Evolutionary conservation across 1,284 basidiomycete species (phyloP).

Genomic region (Phylloboletellus chloephorus): DNA sequence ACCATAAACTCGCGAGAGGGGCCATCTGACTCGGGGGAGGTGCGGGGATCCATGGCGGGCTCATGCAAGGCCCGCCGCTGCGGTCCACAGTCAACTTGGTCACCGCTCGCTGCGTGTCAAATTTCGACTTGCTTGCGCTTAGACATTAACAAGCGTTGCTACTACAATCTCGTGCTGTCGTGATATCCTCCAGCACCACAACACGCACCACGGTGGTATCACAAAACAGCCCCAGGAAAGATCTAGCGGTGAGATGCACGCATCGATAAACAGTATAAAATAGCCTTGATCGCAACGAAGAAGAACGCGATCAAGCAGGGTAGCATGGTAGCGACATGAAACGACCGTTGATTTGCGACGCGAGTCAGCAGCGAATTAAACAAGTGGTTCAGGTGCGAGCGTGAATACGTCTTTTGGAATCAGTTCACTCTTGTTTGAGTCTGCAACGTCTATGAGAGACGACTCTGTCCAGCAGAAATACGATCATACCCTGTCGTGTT

Average conservation of each 20-base stretch:
- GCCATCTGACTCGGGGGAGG: slow-evolving; percentile 4
- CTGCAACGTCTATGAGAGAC: slow-evolving; percentile 13
- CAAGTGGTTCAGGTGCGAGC: slow-evolving; percentile 4
- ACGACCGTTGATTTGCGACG: slow-evolving; percentile 11
- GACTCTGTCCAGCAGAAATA: neutral
- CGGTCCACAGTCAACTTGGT: too few relatives aligned
- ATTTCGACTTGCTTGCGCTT: too few relatives aligned
- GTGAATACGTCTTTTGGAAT: neutral
- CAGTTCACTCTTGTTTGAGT: slow-evolving; percentile 23
- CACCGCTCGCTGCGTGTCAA: too few relatives aligned
- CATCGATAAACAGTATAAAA: slow-evolving; percentile 15
- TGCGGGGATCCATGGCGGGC: slow-evolving; percentile 19
- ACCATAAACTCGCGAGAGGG: slow-evolving; percentile 40
- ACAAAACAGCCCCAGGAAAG: slow-evolving; percentile 9
- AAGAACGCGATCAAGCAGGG: slow-evolving; percentile 8
- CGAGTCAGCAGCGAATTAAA: slow-evolving; percentile 15
- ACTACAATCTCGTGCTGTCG: neutral
- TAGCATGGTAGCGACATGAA: slow-evolving; percentile 15
- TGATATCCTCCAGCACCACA: slow-evolving; percentile 8
- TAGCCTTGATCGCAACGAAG: slow-evolving; percentile 12
- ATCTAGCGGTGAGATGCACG: slow-evolving; percentile 12
- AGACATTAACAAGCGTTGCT: neutral
- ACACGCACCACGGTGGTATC: slow-evolving; percentile 14
- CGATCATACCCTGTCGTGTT: slow-evolving; percentile 17
- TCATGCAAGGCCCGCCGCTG: neutral